phyloP scores from a whole-genome alignment of 1,284 basidiomycete genomes.

The Xerocomus amazonicus region DNA sequence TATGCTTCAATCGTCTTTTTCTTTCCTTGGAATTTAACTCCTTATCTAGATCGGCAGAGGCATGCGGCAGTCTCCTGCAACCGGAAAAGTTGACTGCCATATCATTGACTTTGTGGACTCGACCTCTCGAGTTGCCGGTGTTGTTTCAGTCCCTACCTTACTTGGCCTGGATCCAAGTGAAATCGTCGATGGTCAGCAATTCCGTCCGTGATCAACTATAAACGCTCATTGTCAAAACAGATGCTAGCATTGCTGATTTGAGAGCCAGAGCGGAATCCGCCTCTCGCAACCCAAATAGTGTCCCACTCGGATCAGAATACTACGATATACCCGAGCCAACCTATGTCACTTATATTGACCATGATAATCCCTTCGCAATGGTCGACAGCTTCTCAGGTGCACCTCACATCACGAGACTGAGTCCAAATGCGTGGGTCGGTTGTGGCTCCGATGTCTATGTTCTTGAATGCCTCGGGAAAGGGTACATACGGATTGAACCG shows the following conservation, averaged over 20 bases:
- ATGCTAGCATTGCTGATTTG: conserved; percentile 49
- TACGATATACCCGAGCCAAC: conserved; percentile 52
- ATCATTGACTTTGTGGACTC: conserved; percentile 93
- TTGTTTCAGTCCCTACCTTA: conserved; percentile 80
- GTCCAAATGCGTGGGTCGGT: conserved; percentile 73
- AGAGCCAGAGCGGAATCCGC: conserved; percentile 38
- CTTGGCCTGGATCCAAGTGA: conserved; percentile 82
- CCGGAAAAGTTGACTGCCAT: conserved; percentile 82
- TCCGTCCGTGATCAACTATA: conserved; percentile 1
- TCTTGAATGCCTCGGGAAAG: conserved; percentile 74
- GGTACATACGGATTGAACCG: conserved; percentile 69
- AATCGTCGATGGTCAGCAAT: conserved; percentile 56
- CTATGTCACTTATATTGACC: conserved; percentile 76
- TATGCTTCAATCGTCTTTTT: conserved; percentile 30
- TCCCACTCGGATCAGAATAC: conserved; percentile 19
- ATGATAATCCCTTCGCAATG: conserved; percentile 75
- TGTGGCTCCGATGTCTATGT: conserved; percentile 76
- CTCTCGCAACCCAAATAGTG: conserved; percentile 9
- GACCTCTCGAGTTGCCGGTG: conserved; percentile 61
- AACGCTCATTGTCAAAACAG: conserved; percentile 32
- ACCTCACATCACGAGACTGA: conserved; percentile 50
- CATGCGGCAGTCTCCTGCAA: conserved; percentile 79
- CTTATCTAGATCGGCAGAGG: conserved; percentile 82
- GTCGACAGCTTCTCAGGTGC: conserved; percentile 50
- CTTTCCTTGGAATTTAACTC: not conserved